A percentile compares a stretch with the other conserved stretches of the same genome.
These are phyloP conservation scores for Pythium phragmitis DNA, from an alignment of 352 stramenopile genomes.

Conservation along the genomic window DNA sequence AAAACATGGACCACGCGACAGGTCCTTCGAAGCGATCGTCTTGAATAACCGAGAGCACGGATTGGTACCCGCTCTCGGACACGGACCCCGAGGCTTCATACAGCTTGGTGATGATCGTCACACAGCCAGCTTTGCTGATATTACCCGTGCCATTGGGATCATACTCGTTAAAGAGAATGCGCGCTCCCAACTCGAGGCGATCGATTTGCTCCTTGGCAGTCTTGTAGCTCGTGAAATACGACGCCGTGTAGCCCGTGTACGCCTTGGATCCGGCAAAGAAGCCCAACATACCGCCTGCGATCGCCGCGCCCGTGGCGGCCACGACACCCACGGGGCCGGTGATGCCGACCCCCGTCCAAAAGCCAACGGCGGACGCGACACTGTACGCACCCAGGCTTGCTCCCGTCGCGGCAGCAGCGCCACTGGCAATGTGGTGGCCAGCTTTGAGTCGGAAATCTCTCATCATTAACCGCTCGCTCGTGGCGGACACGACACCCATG, in stretches of 20 bases:
- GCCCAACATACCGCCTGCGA: constrained; percentile 80
- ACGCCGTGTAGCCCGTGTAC: constrained; percentile 67
- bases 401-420: constrained; percentile 69
- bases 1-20: constrained; percentile 85
- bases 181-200: constrained; percentile 72
- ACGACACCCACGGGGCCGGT: constrained; percentile 75
- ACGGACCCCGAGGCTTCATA: constrained; percentile 71
- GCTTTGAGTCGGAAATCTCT: constrained; percentile 79
- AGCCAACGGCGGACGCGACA: constrained; percentile 61
- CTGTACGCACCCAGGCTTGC: constrained; percentile 76
- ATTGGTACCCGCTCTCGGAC: constrained; percentile 61
- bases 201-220: constrained; percentile 86
- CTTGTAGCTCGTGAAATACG: constrained; percentile 77
- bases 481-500: constrained; percentile 59
- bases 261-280: constrained; percentile 82
- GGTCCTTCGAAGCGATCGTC: constrained; percentile 61
- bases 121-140: constrained; percentile 73
- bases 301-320: constrained; percentile 70
- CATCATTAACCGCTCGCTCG: constrained; percentile 83
- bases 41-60: constrained; percentile 54
- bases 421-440: constrained; percentile 77
- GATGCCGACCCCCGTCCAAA: constrained; percentile 82
- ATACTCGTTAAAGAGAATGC: constrained; percentile 85
- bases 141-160: constrained; percentile 54
- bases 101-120: constrained; percentile 74